Evolutionary conservation across 2,329 filamentous ascomycete species (phyloP).

Genomic region (Parascedosporium putredinis): DNA sequence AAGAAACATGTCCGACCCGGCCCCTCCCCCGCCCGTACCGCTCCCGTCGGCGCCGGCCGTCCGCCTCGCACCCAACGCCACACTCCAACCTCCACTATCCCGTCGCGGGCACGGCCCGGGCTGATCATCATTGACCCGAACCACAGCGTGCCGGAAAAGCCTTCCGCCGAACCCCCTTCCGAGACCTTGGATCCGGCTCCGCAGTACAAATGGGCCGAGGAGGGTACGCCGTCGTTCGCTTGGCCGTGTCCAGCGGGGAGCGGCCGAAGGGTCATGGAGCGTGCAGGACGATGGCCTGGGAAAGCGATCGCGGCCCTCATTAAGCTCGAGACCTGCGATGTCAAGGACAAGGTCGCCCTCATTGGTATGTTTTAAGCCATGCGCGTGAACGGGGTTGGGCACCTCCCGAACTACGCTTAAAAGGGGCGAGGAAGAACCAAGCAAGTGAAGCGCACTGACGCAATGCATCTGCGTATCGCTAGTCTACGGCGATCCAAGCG

Average conservation of each 20-base stretch:
- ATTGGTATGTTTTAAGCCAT: constrained; percentile 19
- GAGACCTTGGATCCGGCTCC: constrained; percentile 15
- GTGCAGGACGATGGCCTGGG: constrained; percentile 7
- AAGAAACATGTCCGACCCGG: background rate
- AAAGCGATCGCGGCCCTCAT: constrained; percentile 15
- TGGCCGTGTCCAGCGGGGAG: background rate
- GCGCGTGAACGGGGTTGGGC: too few species aligned
- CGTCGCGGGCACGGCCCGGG: constrained; percentile 23
- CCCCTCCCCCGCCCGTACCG: background rate
- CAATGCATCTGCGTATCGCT: too few species aligned
- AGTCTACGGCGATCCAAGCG: constrained; percentile 4
- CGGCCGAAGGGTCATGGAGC: background rate
- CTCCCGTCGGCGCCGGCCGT: constrained; percentile 3
- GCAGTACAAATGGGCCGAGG: constrained; percentile 25
- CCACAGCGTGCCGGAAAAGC: background rate
- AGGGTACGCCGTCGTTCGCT: constrained; percentile 21
- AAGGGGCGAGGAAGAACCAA: too few species aligned
- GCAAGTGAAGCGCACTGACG: too few species aligned
- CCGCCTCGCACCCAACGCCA: constrained; percentile 6
- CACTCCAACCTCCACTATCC: constrained; percentile 18
- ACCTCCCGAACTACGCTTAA: too few species aligned
- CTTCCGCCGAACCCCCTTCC: constrained; percentile 7
- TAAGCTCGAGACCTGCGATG: constrained; percentile 20
- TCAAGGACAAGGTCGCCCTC: constrained; percentile 27
- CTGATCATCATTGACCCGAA: constrained; percentile 19